Conservation (phyloP, 2,329 filamentous ascomycete genomes). For the Paecilomyces variotii region DNA sequence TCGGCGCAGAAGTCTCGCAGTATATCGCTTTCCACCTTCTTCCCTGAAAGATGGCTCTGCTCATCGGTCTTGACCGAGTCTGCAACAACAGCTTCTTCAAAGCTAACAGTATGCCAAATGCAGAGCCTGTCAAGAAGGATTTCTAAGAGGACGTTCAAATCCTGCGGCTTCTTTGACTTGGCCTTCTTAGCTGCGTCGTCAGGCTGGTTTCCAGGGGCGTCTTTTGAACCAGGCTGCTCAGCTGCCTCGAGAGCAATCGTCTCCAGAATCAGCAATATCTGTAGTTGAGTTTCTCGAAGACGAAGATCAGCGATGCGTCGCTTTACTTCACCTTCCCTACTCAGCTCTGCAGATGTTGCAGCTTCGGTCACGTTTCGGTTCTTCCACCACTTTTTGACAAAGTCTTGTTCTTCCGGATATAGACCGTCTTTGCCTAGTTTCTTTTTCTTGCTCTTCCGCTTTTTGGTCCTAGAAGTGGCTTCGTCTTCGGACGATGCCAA, state of each 20-base stretch:
- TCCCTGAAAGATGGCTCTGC: slow-evolving; percentile 20
- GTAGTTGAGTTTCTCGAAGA: slow-evolving; percentile 41
- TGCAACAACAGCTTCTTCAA: slow-evolving; percentile 25
- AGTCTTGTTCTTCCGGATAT: slow-evolving; percentile 37
- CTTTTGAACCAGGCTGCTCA: slow-evolving; percentile 10
- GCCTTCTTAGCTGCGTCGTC: slow-evolving; percentile 13
- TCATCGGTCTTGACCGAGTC: slow-evolving; percentile 20
- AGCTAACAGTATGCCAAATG: slow-evolving; percentile 43
- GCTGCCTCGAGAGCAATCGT: slow-evolving; percentile 35
- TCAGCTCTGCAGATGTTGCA: slow-evolving; percentile 17
- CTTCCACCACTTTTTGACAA: slow-evolving; percentile 40
- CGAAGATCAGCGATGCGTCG: slow-evolving; percentile 37
- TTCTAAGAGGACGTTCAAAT: slow-evolving; percentile 38
- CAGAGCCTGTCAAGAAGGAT: slow-evolving; percentile 41
- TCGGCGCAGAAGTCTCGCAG: slow-evolving; percentile 44
- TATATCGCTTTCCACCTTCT: slow-evolving; percentile 34
- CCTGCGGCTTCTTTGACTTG: slow-evolving; percentile 32
- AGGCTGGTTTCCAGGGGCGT: slow-evolving; percentile 10
- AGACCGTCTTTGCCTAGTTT: slow-evolving; percentile 41
- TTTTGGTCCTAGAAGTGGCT: slow-evolving; percentile 13
- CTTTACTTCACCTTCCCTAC: slow-evolving; percentile 31
- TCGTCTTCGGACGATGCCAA: slow-evolving; percentile 31
- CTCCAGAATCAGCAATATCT: slow-evolving; percentile 43
- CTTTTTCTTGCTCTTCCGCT: slow-evolving; percentile 30
- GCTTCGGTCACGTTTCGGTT: slow-evolving; percentile 23